A percentile compares a stretch with the other conserved stretches of the same genome.
Conservation (phyloP, 2,329 filamentous ascomycete genomes). For the Sphaerulina musiva region DNA sequence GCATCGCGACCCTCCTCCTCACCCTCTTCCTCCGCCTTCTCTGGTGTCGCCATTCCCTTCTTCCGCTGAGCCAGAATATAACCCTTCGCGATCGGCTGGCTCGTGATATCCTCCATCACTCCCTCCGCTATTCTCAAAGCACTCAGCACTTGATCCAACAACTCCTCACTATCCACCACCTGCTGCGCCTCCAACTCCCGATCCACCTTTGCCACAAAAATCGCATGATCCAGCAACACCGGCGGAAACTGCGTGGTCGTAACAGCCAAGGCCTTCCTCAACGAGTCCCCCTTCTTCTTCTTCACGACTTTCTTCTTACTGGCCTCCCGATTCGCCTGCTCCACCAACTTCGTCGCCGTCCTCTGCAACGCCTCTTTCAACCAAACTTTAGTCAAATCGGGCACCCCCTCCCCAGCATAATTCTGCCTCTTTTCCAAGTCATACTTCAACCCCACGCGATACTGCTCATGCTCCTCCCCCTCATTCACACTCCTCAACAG, state of each 20-base stretch:
- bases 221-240: conserved; percentile 76
- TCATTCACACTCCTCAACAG: conserved; percentile 74
- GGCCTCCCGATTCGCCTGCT: conserved; percentile 42
- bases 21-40: conserved; percentile 31
- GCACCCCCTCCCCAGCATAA: conserved; percentile 57
- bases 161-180: conserved; percentile 58
- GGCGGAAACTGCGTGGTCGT: conserved; percentile 87
- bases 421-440: conserved; percentile 78
- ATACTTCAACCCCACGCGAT: conserved; percentile 71
- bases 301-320: conserved; percentile 55
- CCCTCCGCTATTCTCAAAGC: conserved; percentile 64
- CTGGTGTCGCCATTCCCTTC: conserved; percentile 8
- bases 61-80: conserved; percentile 74
- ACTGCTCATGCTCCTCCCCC: conserved; percentile 75
- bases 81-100: conserved; percentile 60
- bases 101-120: conserved; percentile 63
- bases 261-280: conserved; percentile 73
- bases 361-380: conserved; percentile 62
- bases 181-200: conserved; percentile 59
- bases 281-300: conserved; percentile 64
- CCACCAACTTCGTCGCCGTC: conserved; percentile 54
- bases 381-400: conserved; percentile 66
- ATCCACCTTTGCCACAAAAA: conserved; percentile 65
- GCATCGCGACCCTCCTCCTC: conserved; percentile 20
- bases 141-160: conserved; percentile 60